Evolutionary conservation across 1,139 yeast genomes (phyloP), one percentile per base, ranked within the genome.

Genomic region (Candida tropicalis): DNA sequence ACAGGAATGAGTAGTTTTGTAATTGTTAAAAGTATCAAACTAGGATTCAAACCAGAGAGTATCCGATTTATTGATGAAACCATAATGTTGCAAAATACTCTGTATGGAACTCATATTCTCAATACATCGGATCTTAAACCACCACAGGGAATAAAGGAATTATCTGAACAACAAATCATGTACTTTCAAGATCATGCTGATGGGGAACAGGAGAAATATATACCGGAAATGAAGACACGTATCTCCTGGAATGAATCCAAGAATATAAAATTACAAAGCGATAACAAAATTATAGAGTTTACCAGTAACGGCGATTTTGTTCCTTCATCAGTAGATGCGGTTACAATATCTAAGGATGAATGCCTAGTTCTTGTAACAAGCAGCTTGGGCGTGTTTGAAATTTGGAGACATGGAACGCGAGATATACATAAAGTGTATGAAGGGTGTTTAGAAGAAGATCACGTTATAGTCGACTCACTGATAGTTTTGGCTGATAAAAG

Each of bases 271-370:
- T 4, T 35, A 15, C 3, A 11, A 5, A 16, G n/a, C 8, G 4
- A 17, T 13, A 12, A 35, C n/a, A 10, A 16, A 3, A n/a, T 10
- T 10, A 8, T 35, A 25, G 23, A 6, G 6, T 23, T 24, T 35
- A 9, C n/a, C 6, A 13, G 15, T 26, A 24, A 25, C 8, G 13
- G 11, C 24, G 15, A 15, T 3, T 18, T 17, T 25, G 31, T 12
- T 12, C 17, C 20, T 24, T 35, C 38, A 35, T 24, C 31, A 11
- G 16, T 35, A 11, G 38, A 35, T 17, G 38, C 24, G 4, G 22
- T 16, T 16, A 10, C 9, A 16, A 16, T 10, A 13, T 15, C 32
- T 2, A 15, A 35, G 11, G 13, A 35, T 15, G 28, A 25, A 4
- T 15, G 11, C 6, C 15, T 35, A 12, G 6, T 35, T n/a, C 28